phyloP scores from a whole-genome alignment of 768 basidiomycete species.

The Tylopilus plumbeoviolaceoides region DNA sequence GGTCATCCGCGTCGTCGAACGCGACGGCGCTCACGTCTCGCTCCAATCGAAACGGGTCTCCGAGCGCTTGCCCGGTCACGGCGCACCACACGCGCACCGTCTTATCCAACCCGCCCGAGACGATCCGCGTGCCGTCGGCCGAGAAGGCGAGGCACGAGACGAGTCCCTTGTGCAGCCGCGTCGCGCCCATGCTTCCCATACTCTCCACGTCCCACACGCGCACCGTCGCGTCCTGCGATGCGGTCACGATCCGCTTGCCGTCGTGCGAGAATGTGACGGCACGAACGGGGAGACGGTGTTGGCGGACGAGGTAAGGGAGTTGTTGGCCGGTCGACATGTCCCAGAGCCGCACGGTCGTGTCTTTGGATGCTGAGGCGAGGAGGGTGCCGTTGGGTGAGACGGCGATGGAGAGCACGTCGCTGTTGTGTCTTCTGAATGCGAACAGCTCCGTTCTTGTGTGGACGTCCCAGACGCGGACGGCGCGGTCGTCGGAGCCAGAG shows the following conservation, averaged over 20 bases:
- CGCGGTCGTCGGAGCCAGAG: constrained; percentile 30
- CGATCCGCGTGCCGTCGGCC: constrained; percentile 14
- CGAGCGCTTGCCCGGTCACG: constrained; percentile 17
- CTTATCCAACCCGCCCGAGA: constrained; percentile 29
- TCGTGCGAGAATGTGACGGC: constrained; percentile 26
- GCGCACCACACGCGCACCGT: constrained; percentile 30
- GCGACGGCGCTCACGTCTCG: constrained; percentile 19
- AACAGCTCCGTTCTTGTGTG: constrained; percentile 16
- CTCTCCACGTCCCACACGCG: constrained; percentile 32
- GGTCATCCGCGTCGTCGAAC: constrained; percentile 13
- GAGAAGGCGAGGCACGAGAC: constrained; percentile 5
- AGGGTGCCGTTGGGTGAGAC: constrained; percentile 28
- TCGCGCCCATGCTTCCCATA: constrained; percentile 24
- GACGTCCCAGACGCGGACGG: constrained; percentile 29
- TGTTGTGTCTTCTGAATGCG: constrained; percentile 19
- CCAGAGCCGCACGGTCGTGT: constrained; percentile 31
- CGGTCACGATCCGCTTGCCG: constrained; percentile 27
- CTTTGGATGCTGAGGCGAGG: constrained; percentile 31
- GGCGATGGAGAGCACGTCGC: constrained; percentile 25
- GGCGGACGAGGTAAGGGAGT: constrained; percentile 25
- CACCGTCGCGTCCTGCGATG: constrained; percentile 22
- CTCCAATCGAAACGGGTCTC: constrained; percentile 20
- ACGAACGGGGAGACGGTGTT: constrained; percentile 24
- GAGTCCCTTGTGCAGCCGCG: constrained; percentile 25
- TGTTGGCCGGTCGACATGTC: constrained; percentile 17